Conservation (phyloP, 1,284 basidiomycete species). For the Bjerkandera adusta region DNA sequence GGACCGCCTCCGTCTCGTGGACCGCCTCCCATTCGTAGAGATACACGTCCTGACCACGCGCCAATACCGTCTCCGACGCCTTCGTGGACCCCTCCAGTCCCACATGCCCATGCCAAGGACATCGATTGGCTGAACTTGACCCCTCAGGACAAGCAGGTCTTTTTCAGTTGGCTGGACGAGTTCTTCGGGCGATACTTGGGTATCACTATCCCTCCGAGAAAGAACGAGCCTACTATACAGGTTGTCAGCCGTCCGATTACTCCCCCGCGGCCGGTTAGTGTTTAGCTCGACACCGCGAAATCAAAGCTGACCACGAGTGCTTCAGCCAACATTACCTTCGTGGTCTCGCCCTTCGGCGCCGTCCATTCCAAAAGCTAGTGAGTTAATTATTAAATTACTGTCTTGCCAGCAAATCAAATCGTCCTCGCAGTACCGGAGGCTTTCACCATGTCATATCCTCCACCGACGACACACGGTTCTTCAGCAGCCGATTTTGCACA, state of each 20-base stretch:
- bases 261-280: constrained; percentile 16
- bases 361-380: not conserved
- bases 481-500: constrained; percentile 39
- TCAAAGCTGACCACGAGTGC: not conserved
- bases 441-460: constrained; percentile 32
- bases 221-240: constrained; percentile 8
- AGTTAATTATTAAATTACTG: no score
- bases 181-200: constrained; percentile 56
- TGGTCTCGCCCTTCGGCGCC: constrained; percentile 17
- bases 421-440: no score
- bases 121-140: constrained; percentile 73
- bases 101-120: constrained; percentile 11
- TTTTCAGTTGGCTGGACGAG: constrained; percentile 78
- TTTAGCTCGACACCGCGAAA: not conserved
- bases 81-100: constrained; percentile 11
- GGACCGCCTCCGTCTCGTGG: constrained; percentile 9
- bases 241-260: constrained; percentile 7
- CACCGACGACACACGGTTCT: constrained; percentile 29
- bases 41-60: constrained; percentile 22
- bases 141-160: constrained; percentile 61
- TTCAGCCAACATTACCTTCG: constrained; percentile 15
- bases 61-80: constrained; percentile 11
- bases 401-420: no score
- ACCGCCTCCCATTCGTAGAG: constrained; percentile 20
- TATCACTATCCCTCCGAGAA: constrained; percentile 13